A percentile compares a stretch with the other conserved stretches of the same genome.
phyloP scores from a whole-genome alignment of 768 basidiomycete species.

The Termitomyces sp. region DNA sequence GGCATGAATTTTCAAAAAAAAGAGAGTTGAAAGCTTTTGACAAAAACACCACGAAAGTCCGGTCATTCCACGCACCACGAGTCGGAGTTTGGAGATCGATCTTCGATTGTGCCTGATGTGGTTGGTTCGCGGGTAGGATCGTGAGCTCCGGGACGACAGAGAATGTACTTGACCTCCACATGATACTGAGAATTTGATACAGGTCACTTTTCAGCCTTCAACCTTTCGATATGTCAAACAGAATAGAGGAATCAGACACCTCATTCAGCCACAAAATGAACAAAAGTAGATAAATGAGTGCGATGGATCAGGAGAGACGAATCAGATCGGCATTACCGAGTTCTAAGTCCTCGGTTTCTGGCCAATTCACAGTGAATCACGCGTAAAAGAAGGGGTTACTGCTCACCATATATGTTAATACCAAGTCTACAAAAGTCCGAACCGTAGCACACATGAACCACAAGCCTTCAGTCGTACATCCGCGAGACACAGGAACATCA shows the following conservation, averaged over 20 bases:
- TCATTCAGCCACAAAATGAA: neutral
- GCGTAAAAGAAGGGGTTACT: no score
- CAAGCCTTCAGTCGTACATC: no score
- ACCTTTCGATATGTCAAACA: neutral
- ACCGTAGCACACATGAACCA: no score
- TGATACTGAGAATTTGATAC: neutral
- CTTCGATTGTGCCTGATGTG: neutral
- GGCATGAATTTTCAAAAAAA: neutral
- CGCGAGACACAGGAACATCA: no score
- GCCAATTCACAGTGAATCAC: no score
- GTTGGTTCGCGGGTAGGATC: neutral
- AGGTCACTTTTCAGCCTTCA: neutral
- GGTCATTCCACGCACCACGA: neutral
- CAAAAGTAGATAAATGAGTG: neutral
- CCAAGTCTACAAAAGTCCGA: no score
- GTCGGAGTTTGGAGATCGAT: neutral
- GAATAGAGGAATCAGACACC: neutral
- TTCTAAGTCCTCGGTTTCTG: conserved; percentile 1
- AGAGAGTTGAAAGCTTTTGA: neutral
- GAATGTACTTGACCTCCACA: neutral
- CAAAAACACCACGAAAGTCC: neutral
- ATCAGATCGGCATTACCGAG: neutral
- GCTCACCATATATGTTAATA: no score
- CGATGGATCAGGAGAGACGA: neutral
- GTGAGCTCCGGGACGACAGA: neutral